Base-by-base conservation (phyloP, 192 early-diverging fungal genomes). In the Gigaspora rosea region DNA sequence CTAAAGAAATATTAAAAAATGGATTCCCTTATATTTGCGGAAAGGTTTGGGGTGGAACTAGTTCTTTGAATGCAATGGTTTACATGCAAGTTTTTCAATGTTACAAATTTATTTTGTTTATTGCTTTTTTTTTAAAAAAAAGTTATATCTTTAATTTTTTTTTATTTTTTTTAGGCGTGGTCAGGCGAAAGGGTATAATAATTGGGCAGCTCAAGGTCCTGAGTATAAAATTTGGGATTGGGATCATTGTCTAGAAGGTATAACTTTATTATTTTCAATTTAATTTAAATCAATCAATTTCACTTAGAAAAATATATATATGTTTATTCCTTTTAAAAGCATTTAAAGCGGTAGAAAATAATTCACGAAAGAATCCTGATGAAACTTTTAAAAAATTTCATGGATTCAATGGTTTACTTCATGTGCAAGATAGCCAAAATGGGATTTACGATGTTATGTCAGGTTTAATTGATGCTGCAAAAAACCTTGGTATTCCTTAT, bases 31-130 rank as follows among this genome's bases (percentile, higher is more conserved):
- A 35, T 62, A 1, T 27, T 32, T 12, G 61, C 10, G 61, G 61
- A 35, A 62, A 62, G 4, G 61, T 62, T 62, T 32, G n/a, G n/a
- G 61, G 61, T 32, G 61, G 61, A 62, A 32, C 20, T 27, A 62
- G 61, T 33, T 32, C 61, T 32, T 1, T 62, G 8, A 62, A 62
- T 35, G 61, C 61, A 8, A 62, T 62, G 61, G 12, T 62, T 62
- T 62, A 62, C 32, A 32, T 33, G 61, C 32, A 62, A 62, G 11
- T 62, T 62, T 27, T 27, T 27, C 27, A 27, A 27, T 27, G 1
- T 27, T 27, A 27, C 27, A 27, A 10, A 32, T 62, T 61, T 61
- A 22, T 22, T 22, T 5, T 5, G 2, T 8, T 61, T 22, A 9
- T 11, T 10, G 0, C 0, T 27, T 8, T 11, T 20, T 10, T 10